A percentile compares a stretch with the other conserved stretches of the same genome.
phyloP scores from a whole-genome alignment of 2,329 filamentous ascomycete genomes.

The Trichoderma afroharzianum region DNA sequence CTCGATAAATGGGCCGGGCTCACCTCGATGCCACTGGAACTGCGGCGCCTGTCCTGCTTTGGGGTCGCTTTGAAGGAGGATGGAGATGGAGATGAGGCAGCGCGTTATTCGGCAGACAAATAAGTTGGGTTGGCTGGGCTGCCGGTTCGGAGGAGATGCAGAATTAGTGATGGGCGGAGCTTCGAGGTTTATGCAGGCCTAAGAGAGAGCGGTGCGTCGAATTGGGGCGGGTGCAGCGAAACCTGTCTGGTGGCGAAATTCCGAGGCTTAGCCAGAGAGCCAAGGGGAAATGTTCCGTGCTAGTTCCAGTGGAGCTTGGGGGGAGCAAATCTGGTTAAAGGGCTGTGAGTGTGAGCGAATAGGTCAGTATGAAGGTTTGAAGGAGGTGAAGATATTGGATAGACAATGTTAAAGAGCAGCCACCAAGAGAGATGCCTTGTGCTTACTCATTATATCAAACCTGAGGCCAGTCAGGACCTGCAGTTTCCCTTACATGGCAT shows the following conservation, averaged over 20 bases:
- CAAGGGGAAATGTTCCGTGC: neutral
- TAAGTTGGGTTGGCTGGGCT: neutral
- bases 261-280: conserved; percentile 11
- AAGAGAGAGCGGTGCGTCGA: neutral
- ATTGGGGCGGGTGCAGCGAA: neutral
- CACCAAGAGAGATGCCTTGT: neutral
- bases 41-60: conserved; percentile 3
- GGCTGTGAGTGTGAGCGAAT: too few species aligned
- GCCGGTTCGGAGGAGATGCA: conserved; percentile 12
- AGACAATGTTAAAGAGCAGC: neutral
- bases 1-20: conserved; percentile 32
- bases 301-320: neutral
- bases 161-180: conserved; percentile 6
- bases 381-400: too few species aligned
- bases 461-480: neutral
- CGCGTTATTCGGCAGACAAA: neutral
- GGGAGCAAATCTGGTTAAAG: neutral
- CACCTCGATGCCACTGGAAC: conserved; percentile 28
- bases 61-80: neutral
- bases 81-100: neutral
- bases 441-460: neutral
- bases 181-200: conserved; percentile 12
- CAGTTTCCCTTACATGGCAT: neutral
- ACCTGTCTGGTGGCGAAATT: neutral
- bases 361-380: too few species aligned